Percentiles rank a stretch among this genome's conserved stretches.
These are phyloP conservation scores for Acephala macrosclerotiorum DNA, from an alignment of 2,329 filamentous ascomycete genomes.

Conservation along the genomic window DNA sequence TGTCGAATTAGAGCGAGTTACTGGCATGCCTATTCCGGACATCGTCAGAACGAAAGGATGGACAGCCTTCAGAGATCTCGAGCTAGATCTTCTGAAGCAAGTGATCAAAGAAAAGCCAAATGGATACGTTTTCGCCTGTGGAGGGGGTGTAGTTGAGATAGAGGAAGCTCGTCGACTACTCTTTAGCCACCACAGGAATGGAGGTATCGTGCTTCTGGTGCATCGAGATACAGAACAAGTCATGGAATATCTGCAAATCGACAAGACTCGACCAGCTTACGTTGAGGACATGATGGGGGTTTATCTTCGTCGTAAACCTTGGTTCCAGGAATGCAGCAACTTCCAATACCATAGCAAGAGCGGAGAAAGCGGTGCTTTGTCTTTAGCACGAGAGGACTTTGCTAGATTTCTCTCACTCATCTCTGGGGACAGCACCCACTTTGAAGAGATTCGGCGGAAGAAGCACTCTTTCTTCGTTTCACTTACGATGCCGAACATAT, in stretches of 20 bases:
- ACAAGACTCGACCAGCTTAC: conserved; percentile 92
- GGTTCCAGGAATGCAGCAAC: conserved; percentile 94
- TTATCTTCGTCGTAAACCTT: conserved; percentile 86
- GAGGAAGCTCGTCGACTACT: conserved; percentile 81
- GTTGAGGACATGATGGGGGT: conserved; percentile 91
- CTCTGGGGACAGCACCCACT: conserved; percentile 66
- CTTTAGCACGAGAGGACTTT: conserved; percentile 65
- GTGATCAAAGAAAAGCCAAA: conserved; percentile 77
- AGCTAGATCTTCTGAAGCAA: conserved; percentile 76
- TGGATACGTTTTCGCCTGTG: conserved; percentile 89
- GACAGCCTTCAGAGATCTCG: conserved; percentile 85
- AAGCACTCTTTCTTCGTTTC: conserved; percentile 92
- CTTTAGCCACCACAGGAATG: conserved; percentile 72
- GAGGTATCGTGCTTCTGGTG: conserved; percentile 86
- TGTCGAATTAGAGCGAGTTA: conserved; percentile 78
- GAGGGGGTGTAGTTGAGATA: conserved; percentile 90
- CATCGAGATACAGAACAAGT: conserved; percentile 88
- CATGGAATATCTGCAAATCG: conserved; percentile 85
- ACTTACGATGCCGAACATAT: conserved; percentile 80
- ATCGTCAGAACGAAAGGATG: conserved; percentile 82
- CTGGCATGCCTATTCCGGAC: conserved; percentile 82
- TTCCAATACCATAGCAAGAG: conserved; percentile 89
- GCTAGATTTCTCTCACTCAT: conserved; percentile 74
- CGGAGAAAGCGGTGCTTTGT: conserved; percentile 40
- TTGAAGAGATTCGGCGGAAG: conserved; percentile 64